These are phyloP conservation scores for Ilyonectria destructans DNA, from an alignment of 2,329 filamentous ascomycete species.

Conservation along the genomic window DNA sequence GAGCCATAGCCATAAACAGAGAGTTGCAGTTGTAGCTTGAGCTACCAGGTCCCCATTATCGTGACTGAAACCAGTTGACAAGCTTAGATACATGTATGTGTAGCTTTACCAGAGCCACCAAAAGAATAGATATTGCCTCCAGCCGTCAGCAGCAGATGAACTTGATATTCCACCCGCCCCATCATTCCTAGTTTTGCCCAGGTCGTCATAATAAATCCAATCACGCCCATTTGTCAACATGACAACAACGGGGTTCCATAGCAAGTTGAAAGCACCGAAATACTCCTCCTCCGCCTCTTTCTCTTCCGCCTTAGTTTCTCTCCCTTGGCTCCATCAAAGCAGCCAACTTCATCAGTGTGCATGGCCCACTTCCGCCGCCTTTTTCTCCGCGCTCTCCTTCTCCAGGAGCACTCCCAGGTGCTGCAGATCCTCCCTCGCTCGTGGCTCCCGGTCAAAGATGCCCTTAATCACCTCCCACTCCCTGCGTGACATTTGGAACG, in stretches of 20 bases:
- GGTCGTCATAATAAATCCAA: slow-evolving; percentile 13
- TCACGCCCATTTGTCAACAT: slow-evolving; percentile 2
- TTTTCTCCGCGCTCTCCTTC: slow-evolving; percentile 57
- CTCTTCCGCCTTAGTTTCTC: background rate
- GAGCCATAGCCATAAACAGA: background rate
- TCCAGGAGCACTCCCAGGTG: slow-evolving; percentile 72
- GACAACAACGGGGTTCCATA: slow-evolving; percentile 11
- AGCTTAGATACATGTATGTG: background rate
- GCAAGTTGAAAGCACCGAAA: slow-evolving; percentile 11
- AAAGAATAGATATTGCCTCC: slow-evolving; percentile 5
- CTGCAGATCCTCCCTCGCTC: slow-evolving; percentile 74
- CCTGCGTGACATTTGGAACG: slow-evolving; percentile 76
- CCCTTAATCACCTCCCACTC: slow-evolving; percentile 83
- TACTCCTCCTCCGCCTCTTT: background rate
- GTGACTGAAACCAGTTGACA: background rate
- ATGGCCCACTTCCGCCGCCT: slow-evolving; percentile 28
- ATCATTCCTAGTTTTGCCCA: slow-evolving; percentile 5
- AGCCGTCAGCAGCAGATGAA: background rate
- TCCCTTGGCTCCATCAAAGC: background rate
- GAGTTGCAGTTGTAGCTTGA: background rate
- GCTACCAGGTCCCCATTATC: background rate
- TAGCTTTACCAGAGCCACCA: background rate
- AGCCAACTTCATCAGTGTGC: slow-evolving; percentile 27
- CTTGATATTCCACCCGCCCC: background rate
- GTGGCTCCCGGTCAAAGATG: slow-evolving; percentile 77